Base-by-base conservation (phyloP, 2,329 filamentous ascomycete genomes). In the Penicillium freii region DNA sequence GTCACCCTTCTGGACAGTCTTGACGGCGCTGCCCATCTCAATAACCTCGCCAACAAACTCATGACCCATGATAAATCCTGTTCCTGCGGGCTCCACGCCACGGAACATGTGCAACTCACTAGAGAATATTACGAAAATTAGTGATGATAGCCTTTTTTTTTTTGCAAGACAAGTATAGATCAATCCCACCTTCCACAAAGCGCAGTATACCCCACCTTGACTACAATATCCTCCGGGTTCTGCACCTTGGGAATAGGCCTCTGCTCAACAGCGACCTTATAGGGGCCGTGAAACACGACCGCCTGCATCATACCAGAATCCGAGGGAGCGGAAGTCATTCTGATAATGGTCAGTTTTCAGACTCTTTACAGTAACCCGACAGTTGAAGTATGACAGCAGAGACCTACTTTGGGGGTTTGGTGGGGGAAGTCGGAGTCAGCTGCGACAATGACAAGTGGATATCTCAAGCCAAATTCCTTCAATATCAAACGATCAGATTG, bases 21-120 rank as follows among this genome's bases (percentile, higher is more conserved):
- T 87, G 45, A 96, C 90, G 2, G 78, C 81, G 17, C 81, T 77
- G 0, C 92, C 92, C 44, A 82, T 78, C 61, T 89, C 84, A 34
- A 87, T 82, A 10, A 96, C 84, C 25, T 81, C 82, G 5, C 92
- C 92, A 2, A 90, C 91, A 70, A 96, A 95, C 70, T 96, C 92
- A 72, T 96, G 92, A 57, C 91, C 79, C 79, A 84, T 86, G 57
- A 87, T 83, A 68, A 86, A 87, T 34, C 80, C 83, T 0, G 88
- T 84, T 0, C 75, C 80, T 7, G 86, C 88, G 25, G 85, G 82
- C 70, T 96, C 86, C 67, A 91, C 87, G 36, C 92, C 92, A 45
- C 92, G 88, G 77, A 87, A 96, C 53, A 91, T 86, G 75, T 96
- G 92, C 38, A 96, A 81, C 71, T 96, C 92, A 69, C 89, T 92